phyloP scores from a whole-genome alignment of 2,329 filamentous ascomycete genomes.

The Xylariaceae sp. region DNA sequence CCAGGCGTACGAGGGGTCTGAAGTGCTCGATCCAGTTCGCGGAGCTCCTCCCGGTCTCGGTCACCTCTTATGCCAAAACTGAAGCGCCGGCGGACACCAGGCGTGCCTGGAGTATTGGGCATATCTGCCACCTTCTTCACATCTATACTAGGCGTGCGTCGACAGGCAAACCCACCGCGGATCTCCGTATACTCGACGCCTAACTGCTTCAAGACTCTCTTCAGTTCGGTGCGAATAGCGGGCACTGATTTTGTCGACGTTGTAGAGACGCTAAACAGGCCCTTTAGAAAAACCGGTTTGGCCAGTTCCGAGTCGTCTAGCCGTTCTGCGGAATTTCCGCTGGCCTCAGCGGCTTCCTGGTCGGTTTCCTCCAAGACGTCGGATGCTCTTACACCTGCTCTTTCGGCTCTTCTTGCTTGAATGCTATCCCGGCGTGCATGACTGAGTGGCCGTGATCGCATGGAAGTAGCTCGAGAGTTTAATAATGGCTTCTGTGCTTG shows the following conservation, averaged over 20 bases:
- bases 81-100: slow-evolving; percentile 68
- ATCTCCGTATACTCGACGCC: slow-evolving; percentile 91
- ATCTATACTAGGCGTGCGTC: slow-evolving; percentile 84
- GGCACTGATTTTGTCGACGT: slow-evolving; percentile 87
- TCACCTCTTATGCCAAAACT: slow-evolving; percentile 70
- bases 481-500: slow-evolving; percentile 47
- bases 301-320: slow-evolving; percentile 69
- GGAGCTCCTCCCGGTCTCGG: slow-evolving; percentile 65
- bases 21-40: slow-evolving; percentile 51
- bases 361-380: slow-evolving; percentile 91
- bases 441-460: slow-evolving; percentile 79
- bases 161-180: slow-evolving; percentile 86
- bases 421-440: slow-evolving; percentile 89
- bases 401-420: slow-evolving; percentile 70
- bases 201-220: slow-evolving; percentile 79
- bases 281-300: slow-evolving; percentile 93
- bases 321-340: slow-evolving; percentile 55
- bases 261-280: slow-evolving; percentile 93
- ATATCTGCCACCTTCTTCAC: slow-evolving; percentile 65
- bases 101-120: slow-evolving; percentile 51
- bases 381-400: slow-evolving; percentile 66
- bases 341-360: slow-evolving; percentile 62
- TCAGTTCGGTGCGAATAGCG: slow-evolving; percentile 83
- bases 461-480: slow-evolving; percentile 55
- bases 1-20: slow-evolving; percentile 44